Evolutionary conservation across 2,329 filamentous ascomycete genomes (phyloP), one percentile per base, ranked within the genome.

Genomic region (Sporothrix mexicana): DNA sequence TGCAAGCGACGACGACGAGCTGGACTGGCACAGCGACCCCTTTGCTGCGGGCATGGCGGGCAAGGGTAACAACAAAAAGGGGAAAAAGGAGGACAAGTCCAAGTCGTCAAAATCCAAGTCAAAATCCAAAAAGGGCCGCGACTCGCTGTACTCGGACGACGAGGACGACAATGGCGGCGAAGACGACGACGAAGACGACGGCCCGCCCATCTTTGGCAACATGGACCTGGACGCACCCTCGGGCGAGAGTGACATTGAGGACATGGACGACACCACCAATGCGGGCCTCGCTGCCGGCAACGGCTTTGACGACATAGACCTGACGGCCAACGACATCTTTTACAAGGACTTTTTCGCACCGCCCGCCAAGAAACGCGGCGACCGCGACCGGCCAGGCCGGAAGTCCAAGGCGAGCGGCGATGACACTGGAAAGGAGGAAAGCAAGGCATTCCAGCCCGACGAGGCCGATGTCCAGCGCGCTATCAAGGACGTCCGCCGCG

Each of bases 301-400:
- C 45, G 74, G 74, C n/a, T 71, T 75, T 15, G 72, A 72, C 66
- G 66, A 51, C 43, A 72, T 75, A 73, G 80, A 82, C 41, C 81
- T 85, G 75, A 97, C 97, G 78, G 94, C 95, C 68, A 97, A 97
- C 79, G 92, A 95, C 75, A 86, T 98, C 78, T 94, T 91, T 83
- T 98, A 97, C 82, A 91, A 91, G 74, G 94, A 98, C 80, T 98
- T 98, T 83, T 98, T 98, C 78, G 94, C 92, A 2, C 93, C 93
- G 10, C 95, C 95, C 12, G 87, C 91, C 23, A 90, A 88, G 77
- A 97, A 96, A 74, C 86, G 86, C 73, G 90, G 87, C 78, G 88
- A 87, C 77, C 83, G 79, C 76, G 80, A 81, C 76, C 10, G 82
- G 80, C 69, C 81, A 78, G 43, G 81, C 80, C 75, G 88, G 12